Evolutionary conservation across 2,329 filamentous ascomycete genomes (phyloP), one percentile per base, ranked within the genome.

Genomic region (Emericellopsis atlantica): DNA sequence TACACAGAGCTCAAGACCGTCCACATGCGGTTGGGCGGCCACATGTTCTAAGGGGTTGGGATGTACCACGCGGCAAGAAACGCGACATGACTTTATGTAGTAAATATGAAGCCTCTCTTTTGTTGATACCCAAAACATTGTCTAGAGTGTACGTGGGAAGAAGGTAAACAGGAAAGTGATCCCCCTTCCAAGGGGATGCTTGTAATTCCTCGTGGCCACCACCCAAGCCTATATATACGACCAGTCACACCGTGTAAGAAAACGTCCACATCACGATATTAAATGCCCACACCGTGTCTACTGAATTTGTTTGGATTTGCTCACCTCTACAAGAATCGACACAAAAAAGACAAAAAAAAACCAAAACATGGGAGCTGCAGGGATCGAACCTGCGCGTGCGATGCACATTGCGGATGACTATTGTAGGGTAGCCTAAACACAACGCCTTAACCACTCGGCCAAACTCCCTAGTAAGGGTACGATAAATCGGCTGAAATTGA

Each of bases 1-100:
- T 85, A 84, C 60, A 81, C 76, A 11, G 72, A 84, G 58, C 75
- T 66, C 56, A 84, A 84, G 70, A 73, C 73, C 5, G 78, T 84
- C 4, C 65, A 67, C 24, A 76, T 81, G 55, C 65, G 51, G 14
- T 36, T 54, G 33, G 49, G 49, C 18, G 51, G 50, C 6, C 37
- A 48, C 35, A 6, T 53, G 32, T 54, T 51, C 32, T 50, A 40
- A 49, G n/a, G 9, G 8, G 6, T 29, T 29, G 12, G 8, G 26
- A 29, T 29, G 12, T 29, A 12, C 26, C 26, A 9, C 6, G 26
- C 26, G 26, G 26, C 26, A 12, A 29, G 8, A 29, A 29, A 29
- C 6, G 8, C 26, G 26, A 29, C 26, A 29, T 29, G 26, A 29
- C 9, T 29, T 12, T 12, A 29, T 29, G 26, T 29, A 29, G 26